Base-by-base conservation (phyloP, 1,284 basidiomycete genomes). In the Boletellus dicymbophilus region DNA sequence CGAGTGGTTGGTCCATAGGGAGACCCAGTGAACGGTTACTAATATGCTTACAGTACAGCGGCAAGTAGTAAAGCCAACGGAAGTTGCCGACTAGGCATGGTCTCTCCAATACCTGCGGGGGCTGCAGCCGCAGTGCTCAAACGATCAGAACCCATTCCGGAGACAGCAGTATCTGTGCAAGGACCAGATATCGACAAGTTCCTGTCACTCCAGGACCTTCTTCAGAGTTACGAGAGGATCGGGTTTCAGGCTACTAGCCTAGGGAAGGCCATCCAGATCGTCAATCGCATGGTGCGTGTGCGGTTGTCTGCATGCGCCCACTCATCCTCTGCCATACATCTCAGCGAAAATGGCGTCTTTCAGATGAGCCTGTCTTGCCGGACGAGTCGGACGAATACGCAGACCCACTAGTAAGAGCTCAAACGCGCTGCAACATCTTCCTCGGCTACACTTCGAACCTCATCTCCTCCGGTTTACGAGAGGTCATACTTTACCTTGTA, bases 361-460 rank as follows among this genome's bases (percentile, higher is more conserved):
- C 90, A 6, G 88, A 94, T 59, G 91, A 93, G 38, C 85, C 87
- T 13, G 62, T 88, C 51, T 60, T 72, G 15, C 79, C 80, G 37
- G 84, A 90, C 61, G 88, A 90, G 65, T 69, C 80, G 5, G 85
- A 90, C 30, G 78, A 86, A 48, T 85, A 80, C 61, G 63, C 72
- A 13, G 73, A 78, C 55, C 79, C 80, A 3, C 74, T 80, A 51
- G 74, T 86, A 43, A 83, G 92, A 49, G 77, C 80, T 15, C 72
- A 82, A 57, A 90, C 83, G 21, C 79, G 81, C 36, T 95, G 93
- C 73, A 89, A 86, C 54, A 82, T 99, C 65, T 97, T 99, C 69
- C 85, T 99, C 36, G 97, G 97, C 46, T 99, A 96, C 73, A 99
- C 97, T 3, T 99, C 96, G 38, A 99, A 99, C 71, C 82, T 99